Evolutionary conservation across 208 protist species (phyloP).

Genomic region (Acanthamoeba triangularis): DNA sequence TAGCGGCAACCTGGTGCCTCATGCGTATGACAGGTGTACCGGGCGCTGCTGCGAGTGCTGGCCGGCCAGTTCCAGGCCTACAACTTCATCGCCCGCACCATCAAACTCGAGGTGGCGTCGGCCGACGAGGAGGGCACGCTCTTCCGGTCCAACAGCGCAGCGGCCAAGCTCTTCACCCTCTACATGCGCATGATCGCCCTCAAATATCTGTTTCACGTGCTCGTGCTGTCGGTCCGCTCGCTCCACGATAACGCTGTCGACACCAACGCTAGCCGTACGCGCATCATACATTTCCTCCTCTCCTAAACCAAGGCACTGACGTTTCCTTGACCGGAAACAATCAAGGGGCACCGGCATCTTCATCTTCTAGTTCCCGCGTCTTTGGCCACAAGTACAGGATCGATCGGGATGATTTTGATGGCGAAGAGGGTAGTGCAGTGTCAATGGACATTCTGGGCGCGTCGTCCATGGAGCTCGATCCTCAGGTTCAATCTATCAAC

Average conservation of each 20-base stretch:
- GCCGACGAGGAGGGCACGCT: conserved; percentile 62
- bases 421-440: background rate
- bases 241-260: conserved; percentile 52
- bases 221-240: background rate
- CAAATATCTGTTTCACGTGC: conserved; percentile 6
- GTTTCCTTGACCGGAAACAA: no score
- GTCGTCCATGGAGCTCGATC: conserved; percentile 33
- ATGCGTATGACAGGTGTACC: background rate
- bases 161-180: conserved; percentile 52
- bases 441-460: background rate
- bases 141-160: conserved; percentile 49
- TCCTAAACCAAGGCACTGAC: no score
- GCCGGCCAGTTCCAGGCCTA: background rate
- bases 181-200: conserved; percentile 15
- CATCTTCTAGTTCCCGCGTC: background rate
- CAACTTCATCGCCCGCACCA: background rate
- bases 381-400: background rate
- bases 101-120: background rate
- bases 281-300: no score
- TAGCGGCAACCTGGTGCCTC: background rate
- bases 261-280: background rate
- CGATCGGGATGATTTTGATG: background rate
- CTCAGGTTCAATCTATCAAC: no score
- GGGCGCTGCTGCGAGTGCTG: conserved; percentile 10
- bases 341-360: no score